Percentiles rank a stretch among this genome's conserved stretches.
phyloP scores from a whole-genome alignment of 2,329 filamentous ascomycete species.

The Phialophora expanda region DNA sequence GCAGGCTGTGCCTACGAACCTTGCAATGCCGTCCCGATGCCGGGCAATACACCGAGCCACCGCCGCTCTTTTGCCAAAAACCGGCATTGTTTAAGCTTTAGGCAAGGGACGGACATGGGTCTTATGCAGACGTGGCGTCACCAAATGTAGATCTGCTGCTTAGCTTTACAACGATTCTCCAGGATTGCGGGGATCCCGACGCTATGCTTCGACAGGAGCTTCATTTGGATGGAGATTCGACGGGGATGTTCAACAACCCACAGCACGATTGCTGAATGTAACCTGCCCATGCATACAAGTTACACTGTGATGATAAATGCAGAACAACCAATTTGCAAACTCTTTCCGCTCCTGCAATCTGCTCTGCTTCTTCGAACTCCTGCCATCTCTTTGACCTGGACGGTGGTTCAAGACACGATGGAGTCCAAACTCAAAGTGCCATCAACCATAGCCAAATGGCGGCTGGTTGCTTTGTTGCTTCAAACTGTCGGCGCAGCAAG shows the following conservation, averaged over 20 bases:
- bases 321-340: background rate
- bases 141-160: background rate
- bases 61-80: background rate
- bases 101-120: background rate
- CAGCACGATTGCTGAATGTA: background rate
- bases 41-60: background rate
- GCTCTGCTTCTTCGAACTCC: background rate
- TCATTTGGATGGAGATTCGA: background rate
- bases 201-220: background rate
- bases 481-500: constrained; percentile 13
- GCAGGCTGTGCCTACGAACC: background rate
- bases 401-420: background rate
- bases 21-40: background rate
- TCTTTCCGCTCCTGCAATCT: background rate
- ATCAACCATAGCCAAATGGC: background rate
- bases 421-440: background rate
- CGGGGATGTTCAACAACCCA: background rate
- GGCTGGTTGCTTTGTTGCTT: constrained; percentile 1
- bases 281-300: constrained; percentile 1
- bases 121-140: constrained; percentile 9
- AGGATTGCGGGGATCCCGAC: constrained; percentile 3
- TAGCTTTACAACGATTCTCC: background rate
- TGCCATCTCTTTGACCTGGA: background rate
- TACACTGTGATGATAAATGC: background rate
- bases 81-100: background rate